Percentiles rank a stretch among this genome's conserved stretches.
Conservation (phyloP, 2,329 filamentous ascomycete species). For the Chrysosporium queenslandicum region DNA sequence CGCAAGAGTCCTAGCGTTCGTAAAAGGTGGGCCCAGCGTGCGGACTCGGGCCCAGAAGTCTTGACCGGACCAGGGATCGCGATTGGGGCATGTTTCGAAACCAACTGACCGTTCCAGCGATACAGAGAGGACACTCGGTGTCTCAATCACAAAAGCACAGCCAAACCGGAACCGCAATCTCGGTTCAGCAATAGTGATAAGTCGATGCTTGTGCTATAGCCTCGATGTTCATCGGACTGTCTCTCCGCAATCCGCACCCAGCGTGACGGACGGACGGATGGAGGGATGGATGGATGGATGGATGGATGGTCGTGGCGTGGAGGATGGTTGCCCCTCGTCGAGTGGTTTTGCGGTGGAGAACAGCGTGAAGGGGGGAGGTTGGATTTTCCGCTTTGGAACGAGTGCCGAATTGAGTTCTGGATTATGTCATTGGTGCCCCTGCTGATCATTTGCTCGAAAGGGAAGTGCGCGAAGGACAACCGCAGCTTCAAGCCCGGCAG, state of each 20-base stretch:
- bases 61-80: background rate
- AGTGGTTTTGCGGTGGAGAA: too few relatives aligned
- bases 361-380: background rate
- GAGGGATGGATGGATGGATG: too few relatives aligned
- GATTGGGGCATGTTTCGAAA: background rate
- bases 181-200: too few relatives aligned
- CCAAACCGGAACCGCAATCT: too few relatives aligned
- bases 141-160: too few relatives aligned
- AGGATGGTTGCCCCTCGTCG: too few relatives aligned
- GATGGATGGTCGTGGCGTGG: background rate
- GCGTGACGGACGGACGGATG: too few relatives aligned
- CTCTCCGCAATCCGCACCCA: too few relatives aligned
- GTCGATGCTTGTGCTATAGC: too few relatives aligned
- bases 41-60: background rate
- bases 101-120: background rate
- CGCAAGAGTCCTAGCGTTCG: background rate
- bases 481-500: background rate
- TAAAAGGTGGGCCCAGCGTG: background rate
- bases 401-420: conserved; percentile 3
- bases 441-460: background rate
- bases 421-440: conserved; percentile 3
- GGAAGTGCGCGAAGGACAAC: too few relatives aligned
- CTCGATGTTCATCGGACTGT: too few relatives aligned
- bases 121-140: too few relatives aligned
- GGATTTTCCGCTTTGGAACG: background rate